Evolutionary conservation across 139 green algal genomes (phyloP).

Genomic region (Diplosphaera chodatii): DNA sequence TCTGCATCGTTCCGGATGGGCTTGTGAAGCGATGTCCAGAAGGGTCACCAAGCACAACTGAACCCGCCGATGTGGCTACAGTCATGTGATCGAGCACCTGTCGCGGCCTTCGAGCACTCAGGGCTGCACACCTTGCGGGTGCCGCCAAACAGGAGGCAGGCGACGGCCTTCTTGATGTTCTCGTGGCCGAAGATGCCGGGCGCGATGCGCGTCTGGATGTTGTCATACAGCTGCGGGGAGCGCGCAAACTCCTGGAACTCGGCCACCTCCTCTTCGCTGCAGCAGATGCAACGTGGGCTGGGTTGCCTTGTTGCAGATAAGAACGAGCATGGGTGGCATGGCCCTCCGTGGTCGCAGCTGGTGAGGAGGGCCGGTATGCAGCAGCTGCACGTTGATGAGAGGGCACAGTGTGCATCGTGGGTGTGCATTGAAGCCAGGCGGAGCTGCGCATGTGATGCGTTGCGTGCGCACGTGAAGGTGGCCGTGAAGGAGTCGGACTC

Average conservation of each 20-base stretch:
- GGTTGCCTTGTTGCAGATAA: too few relatives aligned
- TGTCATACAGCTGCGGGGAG: conserved; percentile 56
- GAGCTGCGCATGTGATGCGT: too few relatives aligned
- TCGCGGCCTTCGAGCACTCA: background rate
- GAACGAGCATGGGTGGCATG: too few relatives aligned
- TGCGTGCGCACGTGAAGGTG: conserved; percentile 55
- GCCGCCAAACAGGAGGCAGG: conserved; percentile 93
- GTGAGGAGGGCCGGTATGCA: too few relatives aligned
- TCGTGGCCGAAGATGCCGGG: conserved; percentile 93
- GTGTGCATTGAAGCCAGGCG: background rate
- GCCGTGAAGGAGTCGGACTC: conserved; percentile 58
- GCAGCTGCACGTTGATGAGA: too few relatives aligned
- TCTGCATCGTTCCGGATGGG: conserved; percentile 39
- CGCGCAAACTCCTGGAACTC: conserved; percentile 84
- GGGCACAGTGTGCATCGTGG: too few relatives aligned
- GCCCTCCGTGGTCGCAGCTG: too few relatives aligned
- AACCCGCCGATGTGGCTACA: too few relatives aligned
- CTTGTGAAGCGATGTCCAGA: too few relatives aligned
- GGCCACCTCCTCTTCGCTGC: conserved; percentile 63
- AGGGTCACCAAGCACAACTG: too few relatives aligned
- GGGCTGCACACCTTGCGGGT: conserved; percentile 68
- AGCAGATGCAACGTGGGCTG: background rate
- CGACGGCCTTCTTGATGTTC: conserved; percentile 94
- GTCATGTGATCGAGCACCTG: too few relatives aligned
- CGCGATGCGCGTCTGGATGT: conserved; percentile 74